Percentiles rank a stretch among this genome's conserved stretches.
Conservation (phyloP, 768 basidiomycete genomes). For the Trametes cinnabarina region DNA sequence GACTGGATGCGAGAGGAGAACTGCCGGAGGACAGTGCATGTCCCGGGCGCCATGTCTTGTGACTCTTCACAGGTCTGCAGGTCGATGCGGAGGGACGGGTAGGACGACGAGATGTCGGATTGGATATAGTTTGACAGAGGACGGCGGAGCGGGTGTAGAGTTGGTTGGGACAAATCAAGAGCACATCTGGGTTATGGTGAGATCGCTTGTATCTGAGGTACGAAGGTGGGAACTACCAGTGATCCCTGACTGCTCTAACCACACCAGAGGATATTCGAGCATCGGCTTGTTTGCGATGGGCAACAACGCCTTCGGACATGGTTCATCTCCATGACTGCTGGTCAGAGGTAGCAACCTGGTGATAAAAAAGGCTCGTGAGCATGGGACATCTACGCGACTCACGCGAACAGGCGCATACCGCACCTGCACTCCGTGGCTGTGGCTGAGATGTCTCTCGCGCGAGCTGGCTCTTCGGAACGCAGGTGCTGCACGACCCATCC, state of each 20-base stretch:
- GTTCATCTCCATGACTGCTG: slow-evolving; percentile 70
- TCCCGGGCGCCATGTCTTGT: slow-evolving; percentile 62
- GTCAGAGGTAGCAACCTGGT: slow-evolving; percentile 72
- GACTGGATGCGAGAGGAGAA: slow-evolving; percentile 73
- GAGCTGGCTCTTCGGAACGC: not conserved
- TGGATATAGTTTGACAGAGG: slow-evolving; percentile 86
- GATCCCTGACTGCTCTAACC: slow-evolving; percentile 87
- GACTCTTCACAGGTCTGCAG: slow-evolving; percentile 80
- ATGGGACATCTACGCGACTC: not conserved
- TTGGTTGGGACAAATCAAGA: slow-evolving; percentile 88
- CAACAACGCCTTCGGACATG: slow-evolving; percentile 83
- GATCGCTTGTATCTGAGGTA: slow-evolving; percentile 5
- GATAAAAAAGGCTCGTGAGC: not conserved
- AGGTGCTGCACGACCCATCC: not conserved
- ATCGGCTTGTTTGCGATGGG: slow-evolving; percentile 88
- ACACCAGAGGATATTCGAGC: slow-evolving; percentile 77
- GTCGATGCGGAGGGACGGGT: slow-evolving; percentile 68
- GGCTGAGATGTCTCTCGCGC: not conserved
- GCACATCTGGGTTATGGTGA: slow-evolving; percentile 55
- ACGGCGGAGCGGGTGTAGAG: too few relatives aligned
- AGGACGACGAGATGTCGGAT: slow-evolving; percentile 62
- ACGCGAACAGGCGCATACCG: not conserved
- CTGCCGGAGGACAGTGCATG: slow-evolving; percentile 72
- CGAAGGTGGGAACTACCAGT: slow-evolving; percentile 50
- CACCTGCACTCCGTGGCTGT: slow-evolving; percentile 22